Evolutionary conservation across 805 yeast species (phyloP).

Genomic region (Ogataea paradorogensis): DNA sequence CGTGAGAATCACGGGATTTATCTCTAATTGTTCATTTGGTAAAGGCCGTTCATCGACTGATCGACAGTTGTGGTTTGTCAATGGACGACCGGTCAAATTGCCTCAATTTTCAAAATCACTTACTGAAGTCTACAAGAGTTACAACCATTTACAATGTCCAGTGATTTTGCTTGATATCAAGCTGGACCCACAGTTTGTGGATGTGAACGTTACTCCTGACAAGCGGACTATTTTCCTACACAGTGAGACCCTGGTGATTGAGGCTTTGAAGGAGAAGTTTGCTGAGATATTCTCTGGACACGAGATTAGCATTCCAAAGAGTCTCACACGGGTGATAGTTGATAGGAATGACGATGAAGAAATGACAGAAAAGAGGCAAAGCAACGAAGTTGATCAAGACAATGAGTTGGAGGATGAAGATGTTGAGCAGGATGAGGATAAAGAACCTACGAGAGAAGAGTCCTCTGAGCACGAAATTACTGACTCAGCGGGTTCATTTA

Average conservation of each 20-base stretch:
- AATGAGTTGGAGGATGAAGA: too few species aligned
- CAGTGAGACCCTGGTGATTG: conserved; percentile 59
- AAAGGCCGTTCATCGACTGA: conserved; percentile 69
- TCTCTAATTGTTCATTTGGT: conserved; percentile 80
- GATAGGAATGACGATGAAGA: conserved; percentile 5
- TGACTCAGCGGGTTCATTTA: too few species aligned
- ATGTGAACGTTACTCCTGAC: conserved; percentile 90
- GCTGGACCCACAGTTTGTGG: conserved; percentile 53
- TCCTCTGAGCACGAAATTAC: too few species aligned
- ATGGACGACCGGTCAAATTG: conserved; percentile 68
- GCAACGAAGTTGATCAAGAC: too few species aligned
- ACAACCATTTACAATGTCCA: conserved; percentile 73
- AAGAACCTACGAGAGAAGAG: too few species aligned
- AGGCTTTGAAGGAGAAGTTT: conserved; percentile 51
- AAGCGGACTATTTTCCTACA: conserved; percentile 71
- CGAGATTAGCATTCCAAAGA: conserved; percentile 26
- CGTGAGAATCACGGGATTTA: conserved; percentile 50
- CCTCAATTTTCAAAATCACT: conserved; percentile 54
- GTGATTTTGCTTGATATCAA: conserved; percentile 59
- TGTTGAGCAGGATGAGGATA: too few species aligned
- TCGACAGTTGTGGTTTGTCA: conserved; percentile 72
- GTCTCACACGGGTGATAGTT: conserved; percentile 2
- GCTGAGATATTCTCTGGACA: conserved; percentile 41
- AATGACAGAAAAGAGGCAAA: conserved; percentile 7
- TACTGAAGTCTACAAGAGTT: conserved; percentile 71